Evolutionary conservation across 2,329 filamentous ascomycete species (phyloP), one percentile per base, ranked within the genome.

Genomic region (Scedosporium apiospermum): DNA sequence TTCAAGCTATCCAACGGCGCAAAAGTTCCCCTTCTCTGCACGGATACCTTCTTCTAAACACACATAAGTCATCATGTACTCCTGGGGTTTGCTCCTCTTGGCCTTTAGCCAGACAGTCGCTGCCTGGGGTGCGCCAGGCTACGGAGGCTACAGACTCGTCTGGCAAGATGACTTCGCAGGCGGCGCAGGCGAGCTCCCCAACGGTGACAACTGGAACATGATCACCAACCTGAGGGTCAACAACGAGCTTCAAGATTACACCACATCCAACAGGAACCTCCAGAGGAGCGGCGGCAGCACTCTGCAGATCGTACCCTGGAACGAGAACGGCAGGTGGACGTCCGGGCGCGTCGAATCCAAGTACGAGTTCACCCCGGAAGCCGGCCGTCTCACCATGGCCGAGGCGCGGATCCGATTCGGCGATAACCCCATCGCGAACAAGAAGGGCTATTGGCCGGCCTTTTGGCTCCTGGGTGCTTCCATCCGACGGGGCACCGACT

Each of bases 391-490:
- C 34, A 83, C 80, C 23, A 71, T 76, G 49, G 71, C 80, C 30
- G 77, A 83, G 64, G 76, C 77, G 4, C 69, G 70, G 26, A 71
- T 85, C 57, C 77, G 80, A 42, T 73, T 83, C 57, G 83, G 80
- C 12, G 67, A 67, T 64, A 77, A 77, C 69, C 51, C 69, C 1
- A 67, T 68, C 51, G 73, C 74, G 2, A 69, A 70, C 53, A 81
- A 83, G 70, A 75, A 82, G 66, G 83, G 83, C 4, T 74, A 85
- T 59, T 85, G 82, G 82, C 82, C 82, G 0, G 82, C 82, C 0
- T 84, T 84, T 67, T 85, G 82, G 82, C 73, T 83, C 64, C 74
- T 85, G 16, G 82, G 82, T 49, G 75, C 83, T 59, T 69, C 76
- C 10, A 73, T 80, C 62, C 77, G 79, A 27, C 72, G 77, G 55